A percentile compares a stretch with the other conserved stretches of the same genome.
Evolutionary conservation across 2,329 filamentous ascomycete genomes (phyloP).

Genomic region (Pseudopyrenochaeta lycopersici): DNA sequence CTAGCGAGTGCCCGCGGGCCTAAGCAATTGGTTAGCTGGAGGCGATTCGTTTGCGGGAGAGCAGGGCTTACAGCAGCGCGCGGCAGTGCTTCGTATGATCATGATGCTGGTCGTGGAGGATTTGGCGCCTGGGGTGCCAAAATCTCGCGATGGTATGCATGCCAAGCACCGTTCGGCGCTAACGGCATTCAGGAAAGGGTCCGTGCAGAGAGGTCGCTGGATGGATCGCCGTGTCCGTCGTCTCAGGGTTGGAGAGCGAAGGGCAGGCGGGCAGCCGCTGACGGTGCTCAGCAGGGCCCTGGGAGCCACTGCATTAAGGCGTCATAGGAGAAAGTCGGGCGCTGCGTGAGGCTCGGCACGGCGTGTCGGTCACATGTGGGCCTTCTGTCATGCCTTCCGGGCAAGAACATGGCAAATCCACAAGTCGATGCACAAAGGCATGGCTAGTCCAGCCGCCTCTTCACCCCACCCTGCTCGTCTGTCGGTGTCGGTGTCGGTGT

Average conservation of each 20-base stretch:
- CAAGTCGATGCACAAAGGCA: constrained; percentile 6
- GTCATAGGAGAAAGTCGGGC: too few species aligned
- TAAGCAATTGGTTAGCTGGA: constrained; percentile 16
- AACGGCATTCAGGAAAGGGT: too few species aligned
- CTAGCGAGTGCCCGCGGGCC: constrained; percentile 52
- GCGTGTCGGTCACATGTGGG: neutral
- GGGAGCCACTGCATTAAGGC: too few species aligned
- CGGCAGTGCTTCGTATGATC: constrained; percentile 54
- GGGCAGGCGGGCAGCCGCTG: too few species aligned
- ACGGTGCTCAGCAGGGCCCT: too few species aligned
- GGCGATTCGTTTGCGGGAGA: neutral
- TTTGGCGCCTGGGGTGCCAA: too few species aligned
- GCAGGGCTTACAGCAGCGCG: constrained; percentile 50
- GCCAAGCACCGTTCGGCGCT: constrained; percentile 1
- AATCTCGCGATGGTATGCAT: neutral
- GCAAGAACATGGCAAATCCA: neutral
- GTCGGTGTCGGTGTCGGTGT: neutral
- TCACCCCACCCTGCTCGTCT: constrained; percentile 8
- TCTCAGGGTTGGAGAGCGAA: too few species aligned
- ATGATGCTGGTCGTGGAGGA: constrained; percentile 34
- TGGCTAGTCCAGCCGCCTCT: constrained; percentile 4
- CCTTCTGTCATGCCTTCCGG: neutral
- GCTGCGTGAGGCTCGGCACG: too few species aligned
- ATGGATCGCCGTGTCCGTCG: too few species aligned
- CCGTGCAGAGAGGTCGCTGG: neutral